A percentile compares a stretch with the other conserved stretches of the same genome.
Conservation (phyloP, 1,139 yeast species). For the Suhomyces bolitotheri region DNA sequence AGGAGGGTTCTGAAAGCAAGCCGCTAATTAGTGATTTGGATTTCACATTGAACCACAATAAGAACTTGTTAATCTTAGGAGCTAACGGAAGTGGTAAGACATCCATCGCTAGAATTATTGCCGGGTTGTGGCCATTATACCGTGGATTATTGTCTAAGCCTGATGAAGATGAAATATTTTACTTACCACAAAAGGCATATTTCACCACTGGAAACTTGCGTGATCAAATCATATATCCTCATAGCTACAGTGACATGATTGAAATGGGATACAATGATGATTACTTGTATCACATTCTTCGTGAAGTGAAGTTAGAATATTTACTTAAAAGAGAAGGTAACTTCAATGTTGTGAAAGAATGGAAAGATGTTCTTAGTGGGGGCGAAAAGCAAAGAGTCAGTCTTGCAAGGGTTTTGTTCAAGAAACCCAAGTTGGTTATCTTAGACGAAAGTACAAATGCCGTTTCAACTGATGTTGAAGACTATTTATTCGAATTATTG, state of each 20-base stretch:
- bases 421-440: constrained; percentile 77
- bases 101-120: constrained; percentile 78
- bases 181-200: constrained; percentile 81
- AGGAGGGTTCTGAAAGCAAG: constrained; percentile 53
- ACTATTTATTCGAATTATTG: constrained; percentile 75
- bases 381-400: constrained; percentile 93
- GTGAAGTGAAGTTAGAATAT: constrained; percentile 79
- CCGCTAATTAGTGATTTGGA: constrained; percentile 59
- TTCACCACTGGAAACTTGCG: constrained; percentile 77
- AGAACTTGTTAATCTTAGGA: constrained; percentile 79
- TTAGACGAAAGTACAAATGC: constrained; percentile 95
- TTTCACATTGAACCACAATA: constrained; percentile 64
- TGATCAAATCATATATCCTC: constrained; percentile 86
- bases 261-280: constrained; percentile 71
- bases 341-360: constrained; percentile 65
- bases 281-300: constrained; percentile 64
- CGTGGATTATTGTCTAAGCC: constrained; percentile 83
- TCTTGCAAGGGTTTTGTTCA: constrained; percentile 84
- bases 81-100: constrained; percentile 91
- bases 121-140: constrained; percentile 92
- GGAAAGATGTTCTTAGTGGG: constrained; percentile 92
- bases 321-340: constrained; percentile 64
- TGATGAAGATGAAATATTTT: constrained; percentile 66
- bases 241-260: constrained; percentile 75
- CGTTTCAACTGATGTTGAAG: constrained; percentile 89